Evolutionary conservation across 1,284 basidiomycete species (phyloP).

Genomic region (Naganishia sp.): DNA sequence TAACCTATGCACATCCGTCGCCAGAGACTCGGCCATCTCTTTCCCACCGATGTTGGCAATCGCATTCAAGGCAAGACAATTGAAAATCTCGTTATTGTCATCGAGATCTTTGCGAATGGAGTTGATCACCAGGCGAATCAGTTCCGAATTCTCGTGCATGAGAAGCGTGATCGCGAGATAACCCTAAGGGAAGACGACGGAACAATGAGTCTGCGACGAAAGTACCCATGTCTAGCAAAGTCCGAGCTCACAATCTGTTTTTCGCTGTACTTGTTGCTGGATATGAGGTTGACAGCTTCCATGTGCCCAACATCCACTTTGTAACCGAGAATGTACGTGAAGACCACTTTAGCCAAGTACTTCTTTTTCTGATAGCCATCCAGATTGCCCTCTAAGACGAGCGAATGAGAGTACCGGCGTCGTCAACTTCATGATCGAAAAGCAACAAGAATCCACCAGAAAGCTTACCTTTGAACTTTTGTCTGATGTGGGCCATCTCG

Average conservation of each 20-base stretch:
- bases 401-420: not conserved
- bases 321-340: conserved; percentile 98
- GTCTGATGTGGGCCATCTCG: conserved; percentile 99
- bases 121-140: conserved; percentile 92
- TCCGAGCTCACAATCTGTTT: conserved; percentile 85
- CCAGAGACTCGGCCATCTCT: conserved; percentile 96
- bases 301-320: conserved; percentile 98
- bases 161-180: conserved; percentile 95
- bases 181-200: conserved; percentile 61
- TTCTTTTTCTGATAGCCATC: conserved; percentile 99
- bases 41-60: conserved; percentile 97
- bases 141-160: conserved; percentile 98
- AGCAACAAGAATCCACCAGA: not conserved
- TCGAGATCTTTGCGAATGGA: conserved; percentile 97
- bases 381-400: conserved; percentile 77
- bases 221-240: not conserved
- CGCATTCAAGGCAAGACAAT: conserved; percentile 94
- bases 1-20: conserved; percentile 88
- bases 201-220: too few species aligned
- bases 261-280: conserved; percentile 93
- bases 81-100: conserved; percentile 90
- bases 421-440: not conserved
- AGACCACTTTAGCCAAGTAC: conserved; percentile 88
- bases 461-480: conserved; percentile 88
- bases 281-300: conserved; percentile 98